Conservation (phyloP, 2,329 filamentous ascomycete genomes). For the Keithomyces neogunnii region DNA sequence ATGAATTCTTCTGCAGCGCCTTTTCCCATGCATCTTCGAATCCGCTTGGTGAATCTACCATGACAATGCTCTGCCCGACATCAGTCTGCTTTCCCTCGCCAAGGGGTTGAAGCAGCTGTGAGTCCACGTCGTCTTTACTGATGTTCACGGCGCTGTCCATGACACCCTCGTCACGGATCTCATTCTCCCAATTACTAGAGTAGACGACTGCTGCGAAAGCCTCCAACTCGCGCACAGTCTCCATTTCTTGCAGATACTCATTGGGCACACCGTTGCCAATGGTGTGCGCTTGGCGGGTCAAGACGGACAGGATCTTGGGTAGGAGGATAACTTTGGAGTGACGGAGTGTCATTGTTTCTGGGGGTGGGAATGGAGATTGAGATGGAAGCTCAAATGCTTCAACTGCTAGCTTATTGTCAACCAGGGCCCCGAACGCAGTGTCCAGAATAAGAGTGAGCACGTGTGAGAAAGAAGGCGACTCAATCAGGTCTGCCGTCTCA, state of each 20-base stretch:
- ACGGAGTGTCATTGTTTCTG: conserved; percentile 43
- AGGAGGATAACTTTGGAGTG: conserved; percentile 59
- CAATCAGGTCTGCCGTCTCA: conserved; percentile 91
- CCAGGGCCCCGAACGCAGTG: conserved; percentile 73
- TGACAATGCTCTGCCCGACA: conserved; percentile 33
- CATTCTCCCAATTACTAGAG: conserved; percentile 70
- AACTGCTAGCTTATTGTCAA: conserved; percentile 72
- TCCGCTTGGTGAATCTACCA: conserved; percentile 39
- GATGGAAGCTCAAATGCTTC: conserved; percentile 61
- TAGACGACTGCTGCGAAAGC: conserved; percentile 84
- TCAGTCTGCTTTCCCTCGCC: conserved; percentile 28
- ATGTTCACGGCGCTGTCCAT: conserved; percentile 29
- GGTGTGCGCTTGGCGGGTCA: conserved; percentile 82
- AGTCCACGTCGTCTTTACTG: conserved; percentile 15
- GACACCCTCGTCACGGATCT: conserved; percentile 44
- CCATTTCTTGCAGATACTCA: conserved; percentile 66
- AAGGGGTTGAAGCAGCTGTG: conserved; percentile 6
- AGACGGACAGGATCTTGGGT: conserved; percentile 80
- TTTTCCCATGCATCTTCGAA: conserved; percentile 66
- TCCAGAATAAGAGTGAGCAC: conserved; percentile 83
- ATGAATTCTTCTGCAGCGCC: conserved; percentile 32
- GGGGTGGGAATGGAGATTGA: conserved; percentile 26
- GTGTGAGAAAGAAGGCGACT: conserved; percentile 83
- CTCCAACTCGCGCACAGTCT: conserved; percentile 66
- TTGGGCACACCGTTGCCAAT: conserved; percentile 74